These are phyloP conservation scores for Vicia faba DNA, from an alignment of 306 rosid species.

Conservation along the genomic window DNA sequence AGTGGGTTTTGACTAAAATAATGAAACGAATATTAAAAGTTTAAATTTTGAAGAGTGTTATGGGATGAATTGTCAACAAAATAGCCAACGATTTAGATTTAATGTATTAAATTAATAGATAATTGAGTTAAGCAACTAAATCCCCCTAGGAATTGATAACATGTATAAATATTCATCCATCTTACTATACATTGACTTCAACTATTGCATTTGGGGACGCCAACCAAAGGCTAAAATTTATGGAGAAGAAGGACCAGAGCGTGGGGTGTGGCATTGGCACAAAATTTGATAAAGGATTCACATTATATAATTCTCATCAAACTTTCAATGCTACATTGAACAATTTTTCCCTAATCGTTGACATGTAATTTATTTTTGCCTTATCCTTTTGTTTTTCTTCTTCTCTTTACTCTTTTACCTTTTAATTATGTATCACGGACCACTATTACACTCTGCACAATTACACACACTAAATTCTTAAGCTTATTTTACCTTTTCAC, in stretches of 20 bases:
- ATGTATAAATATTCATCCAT: background rate
- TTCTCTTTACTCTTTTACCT: conserved; percentile 49
- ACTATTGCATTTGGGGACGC: conserved; percentile 34
- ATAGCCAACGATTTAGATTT: too few species aligned
- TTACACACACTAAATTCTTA: conserved; percentile 48
- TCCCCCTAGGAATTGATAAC: too few species aligned
- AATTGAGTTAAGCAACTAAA: too few species aligned
- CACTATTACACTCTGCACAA: conserved; percentile 80
- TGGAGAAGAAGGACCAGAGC: conserved; percentile 44
- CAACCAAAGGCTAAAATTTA: conserved; percentile 46
- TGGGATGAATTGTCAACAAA: too few species aligned
- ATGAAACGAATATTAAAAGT: too few species aligned
- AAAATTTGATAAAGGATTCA: conserved; percentile 78
- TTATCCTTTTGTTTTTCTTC: conserved; percentile 38
- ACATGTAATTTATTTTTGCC: conserved; percentile 48
- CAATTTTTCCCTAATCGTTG: conserved; percentile 70
- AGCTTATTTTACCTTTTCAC: conserved; percentile 64
- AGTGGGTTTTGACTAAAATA: too few species aligned
- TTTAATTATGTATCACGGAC: conserved; percentile 64
- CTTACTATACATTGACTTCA: background rate
- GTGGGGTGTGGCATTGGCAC: conserved; percentile 44
- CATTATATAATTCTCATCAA: conserved; percentile 52
- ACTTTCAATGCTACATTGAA: conserved; percentile 53
- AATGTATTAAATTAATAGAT: too few species aligned
- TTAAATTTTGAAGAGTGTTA: too few species aligned